Percentiles rank a stretch among this genome's conserved stretches.
phyloP scores from a whole-genome alignment of 2,329 filamentous ascomycete genomes.

The Sclerotinia minor region DNA sequence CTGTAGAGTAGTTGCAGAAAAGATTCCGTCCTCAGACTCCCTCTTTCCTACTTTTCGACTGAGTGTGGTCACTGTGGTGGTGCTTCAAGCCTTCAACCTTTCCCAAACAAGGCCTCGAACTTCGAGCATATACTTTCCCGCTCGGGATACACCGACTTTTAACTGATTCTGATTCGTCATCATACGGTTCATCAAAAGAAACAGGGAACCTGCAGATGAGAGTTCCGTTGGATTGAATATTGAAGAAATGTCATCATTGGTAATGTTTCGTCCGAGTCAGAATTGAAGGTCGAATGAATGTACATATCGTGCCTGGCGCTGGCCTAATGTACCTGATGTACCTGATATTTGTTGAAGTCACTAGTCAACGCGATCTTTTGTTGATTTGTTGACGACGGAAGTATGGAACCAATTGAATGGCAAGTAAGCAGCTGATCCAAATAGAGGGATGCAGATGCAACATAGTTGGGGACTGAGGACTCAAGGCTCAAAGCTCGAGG shows the following conservation, averaged over 20 bases:
- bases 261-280: background rate
- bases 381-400: background rate
- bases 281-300: background rate
- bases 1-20: background rate
- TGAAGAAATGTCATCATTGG: background rate
- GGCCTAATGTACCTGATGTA: conserved; percentile 6
- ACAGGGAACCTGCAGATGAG: background rate
- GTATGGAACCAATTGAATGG: background rate
- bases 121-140: background rate
- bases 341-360: background rate
- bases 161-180: conserved; percentile 14
- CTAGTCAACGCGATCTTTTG: background rate
- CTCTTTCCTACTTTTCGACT: background rate
- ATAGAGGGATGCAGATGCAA: background rate
- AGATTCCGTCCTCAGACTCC: background rate
- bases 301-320: background rate
- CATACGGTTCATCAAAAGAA: background rate
- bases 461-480: background rate
- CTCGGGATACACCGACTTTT: conserved; percentile 13
- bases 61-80: no score
- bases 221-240: background rate
- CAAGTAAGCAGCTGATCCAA: background rate
- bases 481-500: no score
- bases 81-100: background rate
- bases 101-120: background rate